phyloP scores from a whole-genome alignment of 768 basidiomycete genomes.

The Phallus indusiatus region DNA sequence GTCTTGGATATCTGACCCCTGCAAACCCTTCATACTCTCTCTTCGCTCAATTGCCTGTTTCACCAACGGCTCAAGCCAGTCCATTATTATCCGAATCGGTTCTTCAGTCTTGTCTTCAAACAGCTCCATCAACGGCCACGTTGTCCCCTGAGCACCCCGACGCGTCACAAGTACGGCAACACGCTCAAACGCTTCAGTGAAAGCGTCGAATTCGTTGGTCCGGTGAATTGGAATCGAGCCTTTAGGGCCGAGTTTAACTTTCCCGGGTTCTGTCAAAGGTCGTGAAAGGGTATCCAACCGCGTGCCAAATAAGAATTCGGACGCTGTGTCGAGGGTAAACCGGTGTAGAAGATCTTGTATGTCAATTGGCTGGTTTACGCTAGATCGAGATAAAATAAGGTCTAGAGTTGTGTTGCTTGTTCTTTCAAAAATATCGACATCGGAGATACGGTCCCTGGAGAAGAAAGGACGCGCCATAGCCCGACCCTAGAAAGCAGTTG shows the following conservation, averaged over 20 bases:
- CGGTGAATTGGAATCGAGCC: slow-evolving; percentile 48
- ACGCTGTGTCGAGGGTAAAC: slow-evolving; percentile 62
- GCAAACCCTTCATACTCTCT: slow-evolving; percentile 26
- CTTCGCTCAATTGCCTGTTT: slow-evolving; percentile 41
- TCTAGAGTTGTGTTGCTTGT: slow-evolving; percentile 33
- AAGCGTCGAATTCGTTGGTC: slow-evolving; percentile 40
- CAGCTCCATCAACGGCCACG: slow-evolving; percentile 37
- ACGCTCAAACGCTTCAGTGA: slow-evolving; percentile 35
- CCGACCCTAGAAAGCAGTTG: slow-evolving; percentile 40
- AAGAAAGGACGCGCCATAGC: slow-evolving; percentile 65
- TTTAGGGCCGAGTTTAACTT: slow-evolving; percentile 40
- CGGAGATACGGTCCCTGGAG: slow-evolving; percentile 58
- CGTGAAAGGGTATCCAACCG: slow-evolving; percentile 52
- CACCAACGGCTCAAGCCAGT: slow-evolving; percentile 56
- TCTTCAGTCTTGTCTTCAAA: slow-evolving; percentile 27
- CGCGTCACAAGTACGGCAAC: slow-evolving; percentile 27
- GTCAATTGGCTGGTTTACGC: slow-evolving; percentile 37
- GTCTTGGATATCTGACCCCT: slow-evolving; percentile 33
- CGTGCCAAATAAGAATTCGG: slow-evolving; percentile 63
- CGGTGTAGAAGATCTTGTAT: slow-evolving; percentile 60
- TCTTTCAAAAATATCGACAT: slow-evolving; percentile 59
- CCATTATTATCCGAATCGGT: slow-evolving; percentile 26
- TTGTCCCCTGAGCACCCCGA: slow-evolving; percentile 27
- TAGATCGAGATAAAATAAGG: slow-evolving; percentile 26
- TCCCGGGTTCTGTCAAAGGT: slow-evolving; percentile 40